Conservation (phyloP, 352 stramenopile genomes). For the Phytophthora capsici region DNA sequence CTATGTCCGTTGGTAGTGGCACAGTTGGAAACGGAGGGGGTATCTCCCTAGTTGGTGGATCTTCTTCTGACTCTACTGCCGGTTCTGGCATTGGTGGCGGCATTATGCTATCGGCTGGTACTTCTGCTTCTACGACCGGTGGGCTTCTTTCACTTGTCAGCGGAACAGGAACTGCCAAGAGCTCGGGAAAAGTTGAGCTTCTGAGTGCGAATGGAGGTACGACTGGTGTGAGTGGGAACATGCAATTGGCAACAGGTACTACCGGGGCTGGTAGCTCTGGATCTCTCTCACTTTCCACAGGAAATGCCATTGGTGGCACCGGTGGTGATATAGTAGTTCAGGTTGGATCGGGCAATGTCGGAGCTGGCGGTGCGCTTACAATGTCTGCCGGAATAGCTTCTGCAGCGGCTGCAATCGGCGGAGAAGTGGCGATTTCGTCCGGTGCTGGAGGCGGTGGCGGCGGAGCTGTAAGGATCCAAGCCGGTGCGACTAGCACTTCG, state of each 20-base stretch:
- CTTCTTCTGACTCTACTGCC: conserved; percentile 17
- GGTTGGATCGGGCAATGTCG: conserved; percentile 52
- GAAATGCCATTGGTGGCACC: conserved; percentile 49
- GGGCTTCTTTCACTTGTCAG: conserved; percentile 45
- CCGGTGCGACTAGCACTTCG: conserved; percentile 27
- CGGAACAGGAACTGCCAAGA: conserved; percentile 45
- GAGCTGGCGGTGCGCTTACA: conserved; percentile 44
- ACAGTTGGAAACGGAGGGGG: conserved; percentile 34
- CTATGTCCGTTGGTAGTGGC: conserved; percentile 37
- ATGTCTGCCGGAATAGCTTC: conserved; percentile 43
- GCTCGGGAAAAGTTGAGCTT: conserved; percentile 53
- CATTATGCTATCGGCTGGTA: conserved; percentile 44
- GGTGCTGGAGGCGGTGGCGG: conserved; percentile 42
- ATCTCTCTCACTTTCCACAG: conserved; percentile 50
- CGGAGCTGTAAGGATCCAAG: conserved; percentile 36
- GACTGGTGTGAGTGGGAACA: conserved; percentile 59
- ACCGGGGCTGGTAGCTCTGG: conserved; percentile 56
- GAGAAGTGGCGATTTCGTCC: conserved; percentile 34
- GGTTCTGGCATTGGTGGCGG: conserved; percentile 41
- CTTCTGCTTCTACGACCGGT: conserved; percentile 42
- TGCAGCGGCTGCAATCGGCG: conserved; percentile 29
- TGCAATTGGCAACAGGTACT: conserved; percentile 46
- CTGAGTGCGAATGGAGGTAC: conserved; percentile 36
- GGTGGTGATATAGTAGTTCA: conserved; percentile 52
- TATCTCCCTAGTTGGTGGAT: conserved; percentile 30